Base-by-base conservation (phyloP, 2,329 filamentous ascomycete genomes). In the Fusarium verticillioides region DNA sequence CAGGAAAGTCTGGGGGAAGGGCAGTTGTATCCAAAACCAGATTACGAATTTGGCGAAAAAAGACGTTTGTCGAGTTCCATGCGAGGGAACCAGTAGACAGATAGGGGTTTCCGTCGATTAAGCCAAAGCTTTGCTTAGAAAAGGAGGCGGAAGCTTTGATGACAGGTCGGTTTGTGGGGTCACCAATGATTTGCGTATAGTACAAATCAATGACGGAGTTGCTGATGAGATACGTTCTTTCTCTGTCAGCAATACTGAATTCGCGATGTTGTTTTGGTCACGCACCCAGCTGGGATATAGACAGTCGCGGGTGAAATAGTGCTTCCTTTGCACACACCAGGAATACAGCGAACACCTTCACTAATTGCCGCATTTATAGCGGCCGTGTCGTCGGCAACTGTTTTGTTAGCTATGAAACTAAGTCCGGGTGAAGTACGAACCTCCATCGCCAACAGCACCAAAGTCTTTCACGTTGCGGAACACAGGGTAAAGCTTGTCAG, bases 131-230 rank as follows among this genome's bases (percentile, higher is more conserved):
- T 21, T 75, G 64, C 15, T 76, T 75, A 13, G 76, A 74, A 74
- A 92, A 92, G 42, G 79, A 82, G 1, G 85, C 68, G 2, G 85
- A 82, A 5, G 89, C 89, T 75, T 87, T 87, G 60, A 92, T 84
- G 7, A 86, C 84, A 10, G 92, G 84, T 63, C 87, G 85, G 70
- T 87, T 81, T 26, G 84, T 85, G 15, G 92, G 89, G 80, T 95
- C 92, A 44, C 93, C 93, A 36, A 95, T 87, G 69, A 96, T 86
- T 80, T 94, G 92, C 3, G 93, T 95, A 79, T 94, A 94, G 83
- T 95, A 96, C 82, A 91, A 91, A 79, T 93, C 90, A 46, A 93
- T 82, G 67, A 96, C 90, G 10, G 93, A 92, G 71, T 85, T 87
- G 57, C 89, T 92, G 69, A 96, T 90, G 9, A 91, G 77, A 78